These are phyloP conservation scores for Lecanicillium sp. DNA, from an alignment of 2,329 filamentous ascomycete species.

Conservation along the genomic window DNA sequence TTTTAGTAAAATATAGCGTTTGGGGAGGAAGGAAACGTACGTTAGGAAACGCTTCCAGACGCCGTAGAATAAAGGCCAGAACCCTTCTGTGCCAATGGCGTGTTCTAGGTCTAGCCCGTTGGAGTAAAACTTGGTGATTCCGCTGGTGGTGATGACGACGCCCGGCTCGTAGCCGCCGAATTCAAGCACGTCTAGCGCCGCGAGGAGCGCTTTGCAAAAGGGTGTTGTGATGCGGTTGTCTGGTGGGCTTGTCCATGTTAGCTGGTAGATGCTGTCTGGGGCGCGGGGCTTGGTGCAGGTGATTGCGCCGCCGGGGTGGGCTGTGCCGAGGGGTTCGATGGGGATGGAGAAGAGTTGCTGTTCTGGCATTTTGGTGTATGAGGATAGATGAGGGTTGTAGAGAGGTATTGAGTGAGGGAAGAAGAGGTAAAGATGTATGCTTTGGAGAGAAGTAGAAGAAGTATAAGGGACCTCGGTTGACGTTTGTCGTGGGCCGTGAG, in stretches of 20 bases:
- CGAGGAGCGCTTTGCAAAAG: conserved; percentile 58
- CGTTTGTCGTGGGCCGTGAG: too few species aligned
- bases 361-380: background rate
- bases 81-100: conserved; percentile 50
- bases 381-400: background rate
- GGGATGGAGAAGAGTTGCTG: conserved; percentile 49
- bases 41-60: conserved; percentile 53
- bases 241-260: conserved; percentile 61
- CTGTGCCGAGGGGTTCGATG: conserved; percentile 34
- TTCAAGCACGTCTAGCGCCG: conserved; percentile 69
- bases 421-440: background rate
- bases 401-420: background rate
- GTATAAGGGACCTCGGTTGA: too few species aligned
- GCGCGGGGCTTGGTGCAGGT: conserved; percentile 52
- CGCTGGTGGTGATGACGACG: conserved; percentile 69
- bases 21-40: conserved; percentile 12
- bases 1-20: conserved; percentile 3
- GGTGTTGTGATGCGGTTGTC: conserved; percentile 68
- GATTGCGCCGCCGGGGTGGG: conserved; percentile 48
- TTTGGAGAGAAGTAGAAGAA: background rate
- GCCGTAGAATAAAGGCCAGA: conserved; percentile 54
- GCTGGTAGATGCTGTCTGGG: conserved; percentile 51
- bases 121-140: conserved; percentile 70
- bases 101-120: conserved; percentile 74
- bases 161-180: conserved; percentile 54